Conservation (phyloP, 192 early-diverging fungal genomes). For the Backusella macrospora region DNA sequence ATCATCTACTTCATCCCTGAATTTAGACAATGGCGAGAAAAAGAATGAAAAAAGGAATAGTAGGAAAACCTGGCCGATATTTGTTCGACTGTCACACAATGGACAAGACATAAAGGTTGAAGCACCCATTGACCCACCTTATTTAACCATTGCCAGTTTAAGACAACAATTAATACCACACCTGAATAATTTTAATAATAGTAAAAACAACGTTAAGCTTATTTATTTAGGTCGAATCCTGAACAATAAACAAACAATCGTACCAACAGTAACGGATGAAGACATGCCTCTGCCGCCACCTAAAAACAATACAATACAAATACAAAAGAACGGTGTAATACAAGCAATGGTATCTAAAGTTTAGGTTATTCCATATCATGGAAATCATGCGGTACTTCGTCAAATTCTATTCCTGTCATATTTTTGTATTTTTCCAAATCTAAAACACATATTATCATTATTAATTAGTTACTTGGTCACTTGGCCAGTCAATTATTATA, state of each 20-base stretch:
- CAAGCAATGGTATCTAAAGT: slow-evolving; percentile 9
- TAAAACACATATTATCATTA: not conserved
- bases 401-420: slow-evolving; percentile 17
- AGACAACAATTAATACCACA: slow-evolving; percentile 6
- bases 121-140: slow-evolving; percentile 1
- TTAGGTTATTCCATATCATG: slow-evolving; percentile 23
- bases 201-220: not conserved
- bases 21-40: not conserved
- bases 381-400: slow-evolving; percentile 31
- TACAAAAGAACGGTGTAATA: slow-evolving; percentile 5
- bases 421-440: slow-evolving; percentile 22
- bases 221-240: slow-evolving; percentile 6
- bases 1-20: slow-evolving; percentile 9
- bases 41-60: not conserved
- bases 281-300: not conserved
- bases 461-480: too few relatives aligned
- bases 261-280: slow-evolving; percentile 9
- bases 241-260: not conserved
- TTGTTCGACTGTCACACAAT: slow-evolving; percentile 8
- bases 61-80: not conserved
- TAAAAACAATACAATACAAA: not conserved
- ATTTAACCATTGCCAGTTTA: not conserved
- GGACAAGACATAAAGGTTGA: slow-evolving; percentile 10
- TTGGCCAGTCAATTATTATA: too few relatives aligned
- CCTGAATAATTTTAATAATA: not conserved